Percentiles rank a stretch among this genome's conserved stretches.
phyloP scores from a whole-genome alignment of 164 flowering plant species.

The Vitis riparia region DNA sequence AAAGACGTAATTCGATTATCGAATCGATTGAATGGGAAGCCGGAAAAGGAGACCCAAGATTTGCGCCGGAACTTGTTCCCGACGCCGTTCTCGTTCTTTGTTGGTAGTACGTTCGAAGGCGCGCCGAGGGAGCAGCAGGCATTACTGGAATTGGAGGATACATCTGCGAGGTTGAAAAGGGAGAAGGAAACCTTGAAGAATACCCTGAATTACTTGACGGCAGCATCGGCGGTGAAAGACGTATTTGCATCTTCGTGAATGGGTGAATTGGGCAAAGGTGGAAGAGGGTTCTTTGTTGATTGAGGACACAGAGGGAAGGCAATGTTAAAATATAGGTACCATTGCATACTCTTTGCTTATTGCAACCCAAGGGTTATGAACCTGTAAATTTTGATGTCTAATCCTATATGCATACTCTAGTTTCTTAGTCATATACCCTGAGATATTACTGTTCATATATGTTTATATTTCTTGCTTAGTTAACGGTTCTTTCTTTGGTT shows the following conservation, averaged over 20 bases:
- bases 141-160: constrained; percentile 86
- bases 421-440: neutral
- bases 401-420: neutral
- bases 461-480: neutral
- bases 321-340: constrained; percentile 5
- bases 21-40: constrained; percentile 82
- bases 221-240: constrained; percentile 95
- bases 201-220: constrained; percentile 88
- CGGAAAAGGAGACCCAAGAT: constrained; percentile 83
- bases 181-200: constrained; percentile 93
- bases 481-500: neutral
- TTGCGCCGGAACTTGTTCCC: constrained; percentile 83
- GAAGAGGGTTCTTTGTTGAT: neutral
- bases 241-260: constrained; percentile 75
- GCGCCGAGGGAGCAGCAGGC: constrained; percentile 99
- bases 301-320: neutral
- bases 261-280: constrained; percentile 2
- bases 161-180: constrained; percentile 77
- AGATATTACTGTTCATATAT: neutral
- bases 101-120: constrained; percentile 94
- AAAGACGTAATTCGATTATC: constrained; percentile 89
- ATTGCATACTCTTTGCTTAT: constrained; percentile 5
- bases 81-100: constrained; percentile 94
- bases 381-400: constrained; percentile 25
- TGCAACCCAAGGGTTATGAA: constrained; percentile 5